Percentiles rank a stretch among this genome's conserved stretches.
Conservation (phyloP, 192 early-diverging fungal species). For the Kappamyces sp. region DNA sequence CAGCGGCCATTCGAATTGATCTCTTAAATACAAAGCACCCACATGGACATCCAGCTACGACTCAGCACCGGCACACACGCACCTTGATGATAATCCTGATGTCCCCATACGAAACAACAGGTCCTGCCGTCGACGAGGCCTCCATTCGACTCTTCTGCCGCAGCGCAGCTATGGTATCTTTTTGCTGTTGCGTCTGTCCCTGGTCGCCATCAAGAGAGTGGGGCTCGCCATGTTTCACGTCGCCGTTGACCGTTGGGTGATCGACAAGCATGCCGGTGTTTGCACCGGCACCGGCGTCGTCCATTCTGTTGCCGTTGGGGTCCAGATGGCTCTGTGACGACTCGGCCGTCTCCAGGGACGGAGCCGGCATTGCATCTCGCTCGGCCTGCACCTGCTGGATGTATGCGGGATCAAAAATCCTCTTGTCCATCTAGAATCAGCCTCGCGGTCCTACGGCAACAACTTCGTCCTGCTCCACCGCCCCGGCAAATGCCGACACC, state of each 20-base stretch:
- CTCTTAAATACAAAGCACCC: conserved; percentile 70
- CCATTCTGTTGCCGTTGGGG: conserved; percentile 7
- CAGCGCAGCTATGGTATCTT: neutral
- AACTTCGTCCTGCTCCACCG: conserved; percentile 31
- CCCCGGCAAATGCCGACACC: conserved; percentile 38
- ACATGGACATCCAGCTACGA: conserved; percentile 75
- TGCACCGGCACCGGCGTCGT: conserved; percentile 11
- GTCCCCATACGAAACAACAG: conserved; percentile 21
- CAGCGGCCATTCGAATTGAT: conserved; percentile 91
- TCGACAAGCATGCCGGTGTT: neutral
- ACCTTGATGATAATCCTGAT: conserved; percentile 35
- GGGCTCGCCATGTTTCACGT: neutral
- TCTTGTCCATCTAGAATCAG: neutral
- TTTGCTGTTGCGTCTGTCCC: neutral
- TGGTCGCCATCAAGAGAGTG: neutral
- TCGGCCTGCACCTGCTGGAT: neutral
- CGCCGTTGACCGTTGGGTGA: neutral
- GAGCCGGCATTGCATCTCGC: neutral
- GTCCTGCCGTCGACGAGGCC: neutral
- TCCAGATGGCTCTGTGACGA: neutral
- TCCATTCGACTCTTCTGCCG: neutral
- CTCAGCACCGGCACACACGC: neutral
- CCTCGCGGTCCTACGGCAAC: conserved; percentile 7
- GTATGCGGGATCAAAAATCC: neutral
- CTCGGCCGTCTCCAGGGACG: neutral